These are phyloP conservation scores for Brassica nigra DNA, from an alignment of 345 rosid species.

Conservation along the genomic window DNA sequence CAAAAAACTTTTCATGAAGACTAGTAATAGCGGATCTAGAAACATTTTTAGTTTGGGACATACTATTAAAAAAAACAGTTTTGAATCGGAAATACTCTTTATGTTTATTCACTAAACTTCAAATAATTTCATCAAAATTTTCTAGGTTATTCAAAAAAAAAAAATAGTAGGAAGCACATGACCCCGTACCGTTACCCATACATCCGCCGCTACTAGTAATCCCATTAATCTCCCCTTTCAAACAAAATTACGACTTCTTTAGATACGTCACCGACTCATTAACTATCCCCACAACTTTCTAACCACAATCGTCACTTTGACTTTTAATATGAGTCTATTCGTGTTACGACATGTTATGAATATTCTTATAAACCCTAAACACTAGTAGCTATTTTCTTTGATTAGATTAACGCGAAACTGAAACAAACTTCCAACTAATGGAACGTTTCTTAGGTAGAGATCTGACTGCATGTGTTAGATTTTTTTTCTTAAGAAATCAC, in stretches of 20 bases:
- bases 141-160: too few relatives aligned
- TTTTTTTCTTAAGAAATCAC: too few relatives aligned
- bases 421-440: neutral
- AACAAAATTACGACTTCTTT: slow-evolving; percentile 16
- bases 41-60: too few relatives aligned
- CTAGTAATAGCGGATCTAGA: neutral
- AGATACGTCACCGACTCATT: neutral
- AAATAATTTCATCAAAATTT: too few relatives aligned
- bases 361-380: neutral
- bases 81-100: too few relatives aligned
- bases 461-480: too few relatives aligned
- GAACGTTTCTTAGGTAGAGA: neutral
- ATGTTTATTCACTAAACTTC: too few relatives aligned
- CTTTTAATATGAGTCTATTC: neutral
- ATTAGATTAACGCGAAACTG: neutral
- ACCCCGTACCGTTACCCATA: too few relatives aligned
- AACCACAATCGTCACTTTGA: slow-evolving; percentile 16
- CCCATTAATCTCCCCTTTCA: slow-evolving; percentile 5
- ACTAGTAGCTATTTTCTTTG: neutral
- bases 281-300: slow-evolving; percentile 22
- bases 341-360: neutral
- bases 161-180: too few relatives aligned
- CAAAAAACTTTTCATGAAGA: slow-evolving; percentile 1
- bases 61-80: too few relatives aligned
- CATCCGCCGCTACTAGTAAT: too few relatives aligned